A percentile compares a stretch with the other conserved stretches of the same genome.
Evolutionary conservation across 2,329 filamentous ascomycete genomes (phyloP).

Genomic region (Penicillium expansum): DNA sequence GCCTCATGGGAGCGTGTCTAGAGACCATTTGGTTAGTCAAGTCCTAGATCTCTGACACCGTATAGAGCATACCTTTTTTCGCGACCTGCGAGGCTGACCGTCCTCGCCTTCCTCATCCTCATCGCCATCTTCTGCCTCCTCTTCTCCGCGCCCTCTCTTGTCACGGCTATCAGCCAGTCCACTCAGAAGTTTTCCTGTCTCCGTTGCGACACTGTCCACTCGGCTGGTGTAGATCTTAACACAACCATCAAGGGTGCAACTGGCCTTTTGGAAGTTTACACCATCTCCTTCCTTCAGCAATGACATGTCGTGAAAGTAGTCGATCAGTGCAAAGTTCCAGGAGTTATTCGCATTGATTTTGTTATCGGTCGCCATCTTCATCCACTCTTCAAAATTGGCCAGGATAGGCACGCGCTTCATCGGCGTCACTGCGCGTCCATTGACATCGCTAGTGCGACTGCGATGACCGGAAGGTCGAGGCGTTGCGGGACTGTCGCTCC

Average conservation of each 20-base stretch:
- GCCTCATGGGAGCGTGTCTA: constrained; percentile 77
- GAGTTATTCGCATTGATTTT: constrained; percentile 98
- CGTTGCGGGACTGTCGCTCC: constrained; percentile 50
- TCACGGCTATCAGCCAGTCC: constrained; percentile 76
- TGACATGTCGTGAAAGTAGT: constrained; percentile 99
- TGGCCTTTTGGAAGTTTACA: constrained; percentile 98
- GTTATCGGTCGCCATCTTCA: constrained; percentile 99
- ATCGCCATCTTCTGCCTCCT: constrained; percentile 62
- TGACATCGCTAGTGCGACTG: constrained; percentile 49
- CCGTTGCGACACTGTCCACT: constrained; percentile 96
- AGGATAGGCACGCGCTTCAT: constrained; percentile 95
- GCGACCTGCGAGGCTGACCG: constrained; percentile 53
- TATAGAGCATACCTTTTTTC: constrained; percentile 62
- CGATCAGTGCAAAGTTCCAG: constrained; percentile 99
- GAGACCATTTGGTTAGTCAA: constrained; percentile 21
- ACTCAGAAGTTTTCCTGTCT: constrained; percentile 91
- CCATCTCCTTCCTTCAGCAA: constrained; percentile 92
- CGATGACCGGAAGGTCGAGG: constrained; percentile 43
- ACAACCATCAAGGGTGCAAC: constrained; percentile 93
- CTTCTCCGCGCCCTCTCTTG: constrained; percentile 64
- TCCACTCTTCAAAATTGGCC: constrained; percentile 99
- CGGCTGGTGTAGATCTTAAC: constrained; percentile 99
- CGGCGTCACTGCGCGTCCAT: constrained; percentile 76
- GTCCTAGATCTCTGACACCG: not conserved
- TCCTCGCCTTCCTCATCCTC: constrained; percentile 60